Evolutionary conservation across 441 rosid species (phyloP).

Genomic region (Erysimum pusillum): DNA sequence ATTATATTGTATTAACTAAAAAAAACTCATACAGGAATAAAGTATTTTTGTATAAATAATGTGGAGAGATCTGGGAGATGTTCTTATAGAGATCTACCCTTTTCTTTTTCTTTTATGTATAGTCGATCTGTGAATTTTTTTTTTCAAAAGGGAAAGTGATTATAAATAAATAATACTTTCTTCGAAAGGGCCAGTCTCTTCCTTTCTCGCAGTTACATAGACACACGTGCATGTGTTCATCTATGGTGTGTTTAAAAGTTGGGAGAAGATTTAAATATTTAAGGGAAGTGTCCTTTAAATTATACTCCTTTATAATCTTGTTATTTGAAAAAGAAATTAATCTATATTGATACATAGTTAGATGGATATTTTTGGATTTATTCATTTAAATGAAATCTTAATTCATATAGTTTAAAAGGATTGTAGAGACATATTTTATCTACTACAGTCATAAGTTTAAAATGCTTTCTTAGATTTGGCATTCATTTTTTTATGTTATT

Average conservation of each 20-base stretch:
- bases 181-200: slow-evolving; percentile 44
- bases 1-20: slow-evolving; percentile 5
- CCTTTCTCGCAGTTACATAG: slow-evolving; percentile 45
- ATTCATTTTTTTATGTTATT: not conserved
- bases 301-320: not conserved
- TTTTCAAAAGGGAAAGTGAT: slow-evolving; percentile 30
- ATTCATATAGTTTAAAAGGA: not conserved
- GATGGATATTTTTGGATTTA: slow-evolving; percentile 4
- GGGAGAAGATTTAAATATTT: not conserved
- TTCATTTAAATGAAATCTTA: not conserved
- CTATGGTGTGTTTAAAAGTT: slow-evolving; percentile 33
- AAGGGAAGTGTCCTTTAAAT: not conserved
- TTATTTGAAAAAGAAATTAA: not conserved
- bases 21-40: slow-evolving; percentile 16
- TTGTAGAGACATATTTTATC: not conserved
- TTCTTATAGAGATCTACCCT: slow-evolving; percentile 59
- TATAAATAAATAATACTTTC: not conserved
- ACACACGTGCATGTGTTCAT: slow-evolving; percentile 49
- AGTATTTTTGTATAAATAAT: slow-evolving; percentile 37
- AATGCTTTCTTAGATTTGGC: not conserved
- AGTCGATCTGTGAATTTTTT: slow-evolving; percentile 47
- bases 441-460: not conserved
- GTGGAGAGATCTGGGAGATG: slow-evolving; percentile 52
- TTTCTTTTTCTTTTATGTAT: slow-evolving; percentile 39
- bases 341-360: not conserved